Conservation (phyloP, 768 basidiomycete genomes). For the Lyophyllum semitale region DNA sequence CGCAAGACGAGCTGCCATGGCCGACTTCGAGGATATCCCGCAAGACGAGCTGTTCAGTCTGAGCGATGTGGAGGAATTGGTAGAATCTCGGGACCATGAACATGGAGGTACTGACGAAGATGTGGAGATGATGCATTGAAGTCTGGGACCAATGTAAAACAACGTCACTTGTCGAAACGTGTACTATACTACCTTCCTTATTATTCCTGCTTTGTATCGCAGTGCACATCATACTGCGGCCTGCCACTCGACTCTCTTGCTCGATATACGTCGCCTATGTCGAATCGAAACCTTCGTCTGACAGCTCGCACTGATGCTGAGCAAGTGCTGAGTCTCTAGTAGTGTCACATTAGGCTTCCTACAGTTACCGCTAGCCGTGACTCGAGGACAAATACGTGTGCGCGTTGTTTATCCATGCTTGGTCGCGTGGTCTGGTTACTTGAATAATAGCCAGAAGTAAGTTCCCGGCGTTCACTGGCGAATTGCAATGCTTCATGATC, state of each 20-base stretch:
- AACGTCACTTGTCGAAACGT: background rate
- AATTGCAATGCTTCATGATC: too few relatives aligned
- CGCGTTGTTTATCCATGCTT: constrained; percentile 3
- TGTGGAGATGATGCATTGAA: constrained; percentile 29
- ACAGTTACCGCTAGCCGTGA: too few relatives aligned
- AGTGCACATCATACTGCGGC: too few relatives aligned
- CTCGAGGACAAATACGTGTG: background rate
- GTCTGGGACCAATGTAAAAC: background rate
- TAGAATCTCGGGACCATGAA: background rate
- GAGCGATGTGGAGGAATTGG: constrained; percentile 33
- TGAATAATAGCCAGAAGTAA: too few relatives aligned
- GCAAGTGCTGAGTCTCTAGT: too few relatives aligned
- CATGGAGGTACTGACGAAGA: constrained; percentile 16
- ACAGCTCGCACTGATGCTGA: too few relatives aligned
- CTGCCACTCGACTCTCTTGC: too few relatives aligned
- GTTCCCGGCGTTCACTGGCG: too few relatives aligned
- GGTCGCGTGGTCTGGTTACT: too few relatives aligned
- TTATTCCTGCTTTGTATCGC: background rate
- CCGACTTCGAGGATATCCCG: constrained; percentile 50
- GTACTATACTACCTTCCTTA: background rate
- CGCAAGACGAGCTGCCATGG: constrained; percentile 36
- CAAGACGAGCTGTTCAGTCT: constrained; percentile 40
- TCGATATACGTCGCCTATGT: too few relatives aligned
- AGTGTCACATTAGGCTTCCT: too few relatives aligned
- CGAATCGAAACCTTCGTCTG: too few relatives aligned